Evolutionary conservation across 768 basidiomycete genomes (phyloP), one percentile per base, ranked within the genome.

Genomic region (Termitomyces sp.): DNA sequence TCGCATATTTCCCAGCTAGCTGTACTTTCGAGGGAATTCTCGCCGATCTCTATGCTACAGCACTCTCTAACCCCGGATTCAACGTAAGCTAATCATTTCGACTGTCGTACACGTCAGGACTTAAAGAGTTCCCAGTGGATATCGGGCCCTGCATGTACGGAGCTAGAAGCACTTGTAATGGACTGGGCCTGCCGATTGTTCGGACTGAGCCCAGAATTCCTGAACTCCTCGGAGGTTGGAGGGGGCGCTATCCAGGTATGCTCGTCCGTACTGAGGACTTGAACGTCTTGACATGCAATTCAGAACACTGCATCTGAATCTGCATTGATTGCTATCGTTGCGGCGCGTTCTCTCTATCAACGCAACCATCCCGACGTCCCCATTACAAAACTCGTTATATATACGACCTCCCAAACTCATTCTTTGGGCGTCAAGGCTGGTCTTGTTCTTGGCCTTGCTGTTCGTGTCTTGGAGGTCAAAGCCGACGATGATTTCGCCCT

Each of bases 381-480:
- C 13, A 59, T 78, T 3, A 81, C 84, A 54, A 76, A 86, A 22
- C 73, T 98, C 13, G 78, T 97, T 5, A 80, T 98, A 29, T 95
- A 97, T 62, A 88, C 87, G 0, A 94, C 92, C 1, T 89, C 91
- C 0, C 91, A 96, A 66, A 97, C 94, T 0, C 94, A 96, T 67
- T 92, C 90, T 1, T 71, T 95, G 0, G 94, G 91, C 0, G 72
- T 81, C 29, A 81, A 82, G 57, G 90, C 94, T 7, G 94, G 84
- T 0, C 67, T 91, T 16, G 78, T 98, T 11, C 78, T 98, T 5
- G 94, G 94, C 0, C 67, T 97, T 20, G 71, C 77, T 27, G 88
- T 88, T 23, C 80, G 85, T 9, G 79, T 84, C 0, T 70, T 98
- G 11, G 81, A 84, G 11, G 93, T 95, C 13, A 71, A 67, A 4